A percentile compares a stretch with the other conserved stretches of the same genome.
phyloP scores from a whole-genome alignment of 169 alveolate genomes.

The Plasmodium fragile region DNA sequence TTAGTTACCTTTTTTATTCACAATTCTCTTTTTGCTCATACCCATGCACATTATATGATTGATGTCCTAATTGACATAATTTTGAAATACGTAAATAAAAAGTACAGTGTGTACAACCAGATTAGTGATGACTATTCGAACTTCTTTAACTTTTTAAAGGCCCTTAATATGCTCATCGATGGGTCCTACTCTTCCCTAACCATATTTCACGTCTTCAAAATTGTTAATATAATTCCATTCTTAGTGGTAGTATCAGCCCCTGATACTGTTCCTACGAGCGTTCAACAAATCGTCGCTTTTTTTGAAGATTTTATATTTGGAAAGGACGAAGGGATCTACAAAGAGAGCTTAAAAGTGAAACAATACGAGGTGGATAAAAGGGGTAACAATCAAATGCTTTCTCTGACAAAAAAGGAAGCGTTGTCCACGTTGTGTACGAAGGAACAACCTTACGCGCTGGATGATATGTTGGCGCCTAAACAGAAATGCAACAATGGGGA shows the following conservation, averaged over 20 bases:
- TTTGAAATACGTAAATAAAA: slow-evolving; percentile 59
- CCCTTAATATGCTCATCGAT: slow-evolving; percentile 59
- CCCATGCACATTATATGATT: slow-evolving; percentile 66
- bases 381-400: neutral
- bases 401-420: neutral
- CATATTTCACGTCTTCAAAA: slow-evolving; percentile 48
- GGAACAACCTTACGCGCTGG: neutral
- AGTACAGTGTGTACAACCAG: neutral
- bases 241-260: slow-evolving; percentile 23
- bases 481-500: neutral
- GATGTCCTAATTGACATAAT: slow-evolving; percentile 60
- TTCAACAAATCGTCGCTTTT: slow-evolving; percentile 21
- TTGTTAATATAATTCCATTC: slow-evolving; percentile 40
- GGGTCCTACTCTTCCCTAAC: slow-evolving; percentile 29
- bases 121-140: slow-evolving; percentile 11
- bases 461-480: neutral
- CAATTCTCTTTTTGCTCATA: slow-evolving; percentile 63
- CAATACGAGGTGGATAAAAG: neutral
- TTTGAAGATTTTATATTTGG: slow-evolving; percentile 33
- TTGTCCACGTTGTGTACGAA: neutral
- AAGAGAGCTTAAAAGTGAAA: neutral
- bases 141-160: slow-evolving; percentile 43
- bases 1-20: slow-evolving; percentile 62
- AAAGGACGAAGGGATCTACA: neutral
- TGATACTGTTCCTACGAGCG: slow-evolving; percentile 15